Evolutionary conservation across 768 basidiomycete species (phyloP).

Genomic region (Mycena olivaceomarginata): DNA sequence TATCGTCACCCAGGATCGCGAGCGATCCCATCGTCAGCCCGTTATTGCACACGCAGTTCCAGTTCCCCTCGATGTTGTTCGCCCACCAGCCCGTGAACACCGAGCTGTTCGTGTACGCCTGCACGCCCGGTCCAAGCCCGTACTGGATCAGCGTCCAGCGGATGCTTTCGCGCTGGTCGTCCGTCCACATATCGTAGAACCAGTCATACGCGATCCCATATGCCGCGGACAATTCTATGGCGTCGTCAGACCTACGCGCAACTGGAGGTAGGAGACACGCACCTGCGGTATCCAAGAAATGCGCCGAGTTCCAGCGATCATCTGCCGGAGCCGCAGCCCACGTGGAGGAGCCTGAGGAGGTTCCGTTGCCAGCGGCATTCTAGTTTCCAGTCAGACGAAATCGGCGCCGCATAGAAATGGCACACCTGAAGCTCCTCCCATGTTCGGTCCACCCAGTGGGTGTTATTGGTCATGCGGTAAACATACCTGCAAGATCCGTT

Average conservation of each 20-base stretch:
- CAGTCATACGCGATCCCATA: conserved; percentile 98
- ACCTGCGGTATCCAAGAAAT: conserved; percentile 90
- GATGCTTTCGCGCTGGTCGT: conserved; percentile 82
- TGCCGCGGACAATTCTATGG: conserved; percentile 88
- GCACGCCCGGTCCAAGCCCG: conserved; percentile 82
- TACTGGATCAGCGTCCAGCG: conserved; percentile 83
- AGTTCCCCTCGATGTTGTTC: conserved; percentile 84
- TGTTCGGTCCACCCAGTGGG: conserved; percentile 91
- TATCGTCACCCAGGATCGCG: conserved; percentile 91
- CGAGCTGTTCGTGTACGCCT: conserved; percentile 65
- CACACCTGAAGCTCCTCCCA: conserved; percentile 88
- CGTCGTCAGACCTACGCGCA: not conserved
- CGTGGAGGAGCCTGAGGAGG: conserved; percentile 54
- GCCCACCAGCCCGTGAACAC: conserved; percentile 86
- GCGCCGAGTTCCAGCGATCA: conserved; percentile 89
- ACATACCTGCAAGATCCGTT: conserved; percentile 54
- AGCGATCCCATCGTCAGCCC: conserved; percentile 93
- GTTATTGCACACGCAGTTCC: conserved; percentile 98
- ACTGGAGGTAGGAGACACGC: not conserved
- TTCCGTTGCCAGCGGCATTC: conserved; percentile 87
- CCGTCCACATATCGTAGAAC: conserved; percentile 91
- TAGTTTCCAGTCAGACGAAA: not conserved
- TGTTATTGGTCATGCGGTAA: conserved; percentile 94
- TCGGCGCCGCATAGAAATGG: not conserved
- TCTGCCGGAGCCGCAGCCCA: conserved; percentile 80